Conservation (phyloP, 176 grass and related monocot genomes). For the Bolboschoenus planiculmis region DNA sequence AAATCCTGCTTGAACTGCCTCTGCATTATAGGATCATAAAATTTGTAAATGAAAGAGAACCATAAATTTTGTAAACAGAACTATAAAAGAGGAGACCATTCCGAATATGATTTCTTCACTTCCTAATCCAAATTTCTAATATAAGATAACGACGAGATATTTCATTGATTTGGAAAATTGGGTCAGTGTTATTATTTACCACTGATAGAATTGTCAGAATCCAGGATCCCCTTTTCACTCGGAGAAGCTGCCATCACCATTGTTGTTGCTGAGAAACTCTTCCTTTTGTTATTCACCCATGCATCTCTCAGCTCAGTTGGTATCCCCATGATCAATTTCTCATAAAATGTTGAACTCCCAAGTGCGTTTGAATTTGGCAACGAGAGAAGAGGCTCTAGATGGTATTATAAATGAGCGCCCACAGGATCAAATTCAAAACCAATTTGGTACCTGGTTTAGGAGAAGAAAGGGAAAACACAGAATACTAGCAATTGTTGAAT, state of each 20-base stretch:
- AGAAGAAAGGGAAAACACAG: too few species aligned
- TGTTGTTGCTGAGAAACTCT: neutral
- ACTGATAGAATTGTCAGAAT: neutral
- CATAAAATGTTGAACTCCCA: neutral
- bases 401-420: neutral
- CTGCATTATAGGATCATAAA: constrained; percentile 19
- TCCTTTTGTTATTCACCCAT: constrained; percentile 22
- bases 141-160: neutral
- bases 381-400: neutral
- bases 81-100: neutral
- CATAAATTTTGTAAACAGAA: too few species aligned
- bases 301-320: constrained; percentile 19
- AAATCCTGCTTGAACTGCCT: constrained; percentile 32
- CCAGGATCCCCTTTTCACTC: neutral
- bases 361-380: neutral
- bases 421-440: neutral
- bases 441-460: neutral
- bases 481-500: too few species aligned
- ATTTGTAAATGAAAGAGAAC: neutral
- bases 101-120: neutral
- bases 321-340: constrained; percentile 21
- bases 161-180: neutral
- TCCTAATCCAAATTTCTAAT: neutral
- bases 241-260: constrained; percentile 14
- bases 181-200: neutral